These are phyloP conservation scores for Penicillium tannophilum DNA, from an alignment of 495 filamentous ascomycete species.

Conservation along the genomic window DNA sequence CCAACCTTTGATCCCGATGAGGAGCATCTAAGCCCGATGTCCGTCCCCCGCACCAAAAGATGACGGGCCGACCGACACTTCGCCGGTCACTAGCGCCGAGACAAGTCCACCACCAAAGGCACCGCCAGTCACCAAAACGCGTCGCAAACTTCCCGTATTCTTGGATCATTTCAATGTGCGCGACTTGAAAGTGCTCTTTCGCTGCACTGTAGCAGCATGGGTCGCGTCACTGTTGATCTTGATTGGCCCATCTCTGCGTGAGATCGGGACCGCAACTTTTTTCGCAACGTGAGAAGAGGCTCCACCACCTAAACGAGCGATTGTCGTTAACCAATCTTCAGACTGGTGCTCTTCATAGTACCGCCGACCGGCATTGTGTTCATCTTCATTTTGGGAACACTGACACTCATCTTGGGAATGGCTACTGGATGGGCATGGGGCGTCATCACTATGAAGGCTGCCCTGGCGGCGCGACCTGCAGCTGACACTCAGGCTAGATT, in stretches of 20 bases:
- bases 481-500: conserved; percentile 38
- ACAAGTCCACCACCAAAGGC: conserved; percentile 10
- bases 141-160: conserved; percentile 35
- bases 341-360: conserved; percentile 39
- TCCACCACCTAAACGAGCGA: background rate
- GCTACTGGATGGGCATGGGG: conserved; percentile 46
- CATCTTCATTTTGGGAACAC: conserved; percentile 36
- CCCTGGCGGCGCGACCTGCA: conserved; percentile 38
- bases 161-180: conserved; percentile 49
- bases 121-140: conserved; percentile 8
- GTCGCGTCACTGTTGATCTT: conserved; percentile 45
- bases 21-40: conserved; percentile 11
- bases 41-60: conserved; percentile 18
- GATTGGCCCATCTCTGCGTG: conserved; percentile 34
- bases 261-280: conserved; percentile 34
- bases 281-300: conserved; percentile 30
- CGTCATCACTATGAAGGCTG: conserved; percentile 45
- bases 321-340: conserved; percentile 10
- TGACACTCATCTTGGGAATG: conserved; percentile 41
- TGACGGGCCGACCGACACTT: conserved; percentile 6
- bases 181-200: conserved; percentile 48
- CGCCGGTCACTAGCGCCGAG: conserved; percentile 14
- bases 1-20: background rate
- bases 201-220: conserved; percentile 46
- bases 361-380: conserved; percentile 43